A percentile compares a stretch with the other conserved stretches of the same genome.
These are phyloP conservation scores for Alternaria triticimaculans DNA, from an alignment of 2,329 filamentous ascomycete genomes.

Conservation along the genomic window DNA sequence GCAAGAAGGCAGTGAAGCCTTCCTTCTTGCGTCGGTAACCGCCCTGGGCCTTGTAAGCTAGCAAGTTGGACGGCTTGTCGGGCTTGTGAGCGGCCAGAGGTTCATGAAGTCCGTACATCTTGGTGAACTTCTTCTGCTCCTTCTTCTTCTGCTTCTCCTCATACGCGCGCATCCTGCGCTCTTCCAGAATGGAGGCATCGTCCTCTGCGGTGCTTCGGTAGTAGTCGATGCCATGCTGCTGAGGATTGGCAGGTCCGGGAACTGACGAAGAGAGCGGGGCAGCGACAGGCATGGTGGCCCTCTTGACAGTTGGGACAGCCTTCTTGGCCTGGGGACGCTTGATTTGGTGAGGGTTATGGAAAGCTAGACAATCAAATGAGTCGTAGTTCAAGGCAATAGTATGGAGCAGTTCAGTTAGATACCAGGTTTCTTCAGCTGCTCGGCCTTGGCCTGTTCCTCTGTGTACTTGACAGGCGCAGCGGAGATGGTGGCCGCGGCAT, in stretches of 20 bases:
- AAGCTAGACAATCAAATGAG: constrained; percentile 40
- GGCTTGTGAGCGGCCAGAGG: constrained; percentile 43
- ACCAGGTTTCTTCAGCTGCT: constrained; percentile 44
- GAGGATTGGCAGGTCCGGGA: constrained; percentile 17
- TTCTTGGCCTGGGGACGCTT: constrained; percentile 44
- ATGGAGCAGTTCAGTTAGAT: constrained; percentile 34
- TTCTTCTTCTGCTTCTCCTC: constrained; percentile 67
- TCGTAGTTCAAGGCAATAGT: constrained; percentile 27
- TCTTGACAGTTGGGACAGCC: constrained; percentile 27
- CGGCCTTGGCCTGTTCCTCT: constrained; percentile 41
- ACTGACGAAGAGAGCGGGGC: constrained; percentile 24
- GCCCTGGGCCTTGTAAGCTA: constrained; percentile 34
- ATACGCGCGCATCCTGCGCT: constrained; percentile 71
- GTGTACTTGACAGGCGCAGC: constrained; percentile 37
- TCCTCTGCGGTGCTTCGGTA: constrained; percentile 87
- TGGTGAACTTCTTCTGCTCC: constrained; percentile 74
- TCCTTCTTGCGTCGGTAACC: constrained; percentile 33
- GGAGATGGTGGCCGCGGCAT: constrained; percentile 34
- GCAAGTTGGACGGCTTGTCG: constrained; percentile 34
- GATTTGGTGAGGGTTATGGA: constrained; percentile 43
- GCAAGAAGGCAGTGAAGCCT: constrained; percentile 34
- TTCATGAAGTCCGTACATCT: constrained; percentile 59
- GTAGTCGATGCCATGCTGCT: constrained; percentile 36
- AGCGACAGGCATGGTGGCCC: constrained; percentile 28
- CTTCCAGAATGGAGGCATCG: constrained; percentile 71